Evolutionary conservation across 176 grass and related monocot species (phyloP), one percentile per base, ranked within the genome.

Genomic region (Oryza officinalis): DNA sequence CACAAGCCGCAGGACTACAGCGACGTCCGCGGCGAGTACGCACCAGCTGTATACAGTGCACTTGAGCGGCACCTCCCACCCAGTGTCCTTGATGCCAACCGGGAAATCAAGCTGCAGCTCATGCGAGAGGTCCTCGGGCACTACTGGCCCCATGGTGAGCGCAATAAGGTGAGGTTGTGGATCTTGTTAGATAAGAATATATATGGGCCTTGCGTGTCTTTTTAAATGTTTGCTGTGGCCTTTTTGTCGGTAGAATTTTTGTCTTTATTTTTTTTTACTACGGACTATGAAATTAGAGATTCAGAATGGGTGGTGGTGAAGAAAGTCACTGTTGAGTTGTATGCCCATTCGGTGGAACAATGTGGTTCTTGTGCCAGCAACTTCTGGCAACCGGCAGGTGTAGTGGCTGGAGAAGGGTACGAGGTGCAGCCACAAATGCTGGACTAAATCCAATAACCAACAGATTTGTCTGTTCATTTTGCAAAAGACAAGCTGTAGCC

Each of bases 1-100:
- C 89, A 92, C 81, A 91, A 80, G 64, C 79, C 89, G 69, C 87
- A 87, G 69, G 76, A 87, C 68, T 94, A 94, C 73, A 77, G 86
- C 27, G 92, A 92, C 37, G 77, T 94, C 44, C 87, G 80, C 50
- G 82, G 87, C 23, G 89, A 94, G 87, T 94, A 87, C 87, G 87
- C 90, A 63, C 89, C 92, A 1, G 76, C 84, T 37, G 80, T 94
- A 32, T 94, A 89, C 84, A 92, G 89, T 79, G 90, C 92, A 35
- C 87, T 94, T 82, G 92, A 92, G 89, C 87, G 87, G 44, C 92
- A 94, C 71, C 92, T 94, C 45, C 92, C 92, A 25, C 92, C 87
- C 12, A 94, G 81, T 27, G 88, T 94, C 54, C 87, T 94, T 26
- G 92, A 94, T 38, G 77, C 83, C 63, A 72, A 88, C 73, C 92